Base-by-base conservation (phyloP, 2,329 filamentous ascomycete species). In the Verticillium dahliae region DNA sequence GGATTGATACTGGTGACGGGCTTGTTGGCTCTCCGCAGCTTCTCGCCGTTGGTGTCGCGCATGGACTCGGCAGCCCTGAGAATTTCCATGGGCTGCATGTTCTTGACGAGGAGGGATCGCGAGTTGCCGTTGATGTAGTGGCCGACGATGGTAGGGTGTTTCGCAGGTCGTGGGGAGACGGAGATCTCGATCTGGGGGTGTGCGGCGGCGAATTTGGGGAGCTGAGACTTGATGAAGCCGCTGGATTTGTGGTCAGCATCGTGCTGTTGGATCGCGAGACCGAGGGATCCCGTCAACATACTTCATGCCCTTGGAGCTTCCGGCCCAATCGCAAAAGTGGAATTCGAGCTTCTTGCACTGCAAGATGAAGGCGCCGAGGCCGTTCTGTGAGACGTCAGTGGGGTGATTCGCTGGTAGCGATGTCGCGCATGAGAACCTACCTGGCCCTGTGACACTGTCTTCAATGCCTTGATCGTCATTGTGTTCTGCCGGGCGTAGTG, bases 281-380 rank as follows among this genome's bases (percentile, higher is more conserved):
- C 15, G 33, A 41, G 39, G 15, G 4, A 34, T 5, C 11, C 14
- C 6, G 15, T 13, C 27, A 22, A 38, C 63, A 14, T 82, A 95
- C 91, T 96, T 95, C 92, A 98, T 97, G 73, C 95, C 95, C 71
- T 81, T 87, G 41, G 94, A 98, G 75, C 91, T 96, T 65, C 93
- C 95, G 62, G 90, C 91, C 86, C 90, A 93, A 83, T 98, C 92
- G 81, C 95, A 98, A 81, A 97, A 99, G 80, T 96, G 91, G 73
- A 99, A 91, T 75, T 97, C 91, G 75, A 99, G 82, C 73, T 89
- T 90, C 82, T 92, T 96, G 87, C 95, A 99, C 81, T 97, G 94
- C 62, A 97, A 86, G 77, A 99, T 91, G 81, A 98, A 98, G 74
- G 93, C 91, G 71, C 94, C 94, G 68, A 98, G 84, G 83, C 95